Conservation (phyloP, 495 filamentous ascomycete species). For the Penicillium ochrochloron region DNA sequence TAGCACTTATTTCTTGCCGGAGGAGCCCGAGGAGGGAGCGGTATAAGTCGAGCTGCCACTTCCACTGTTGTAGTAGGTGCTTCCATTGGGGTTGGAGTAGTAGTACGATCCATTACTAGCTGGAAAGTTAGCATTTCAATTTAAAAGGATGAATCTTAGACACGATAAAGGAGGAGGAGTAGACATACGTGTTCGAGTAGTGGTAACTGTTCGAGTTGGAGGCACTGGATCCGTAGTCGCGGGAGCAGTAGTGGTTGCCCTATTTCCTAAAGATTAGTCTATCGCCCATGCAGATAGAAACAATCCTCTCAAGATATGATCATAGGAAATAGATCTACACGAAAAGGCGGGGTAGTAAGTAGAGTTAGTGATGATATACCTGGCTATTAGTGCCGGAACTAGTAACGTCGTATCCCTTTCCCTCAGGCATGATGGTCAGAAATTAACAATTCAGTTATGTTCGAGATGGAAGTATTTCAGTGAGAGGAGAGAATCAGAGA, state of each 20-base stretch:
- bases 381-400: slow-evolving; percentile 55
- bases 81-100: slow-evolving; percentile 56
- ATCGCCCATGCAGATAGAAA: background rate
- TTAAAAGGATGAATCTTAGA: too few species aligned
- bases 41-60: slow-evolving; percentile 21
- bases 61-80: slow-evolving; percentile 52
- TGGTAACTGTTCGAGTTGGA: slow-evolving; percentile 53
- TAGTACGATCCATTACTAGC: slow-evolving; percentile 55
- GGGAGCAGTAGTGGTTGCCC: slow-evolving; percentile 57
- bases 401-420: slow-evolving; percentile 42
- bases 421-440: slow-evolving; percentile 30
- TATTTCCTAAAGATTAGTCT: slow-evolving; percentile 15
- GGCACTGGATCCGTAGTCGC: slow-evolving; percentile 50
- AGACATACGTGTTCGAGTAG: slow-evolving; percentile 53
- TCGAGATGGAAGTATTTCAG: slow-evolving; percentile 2
- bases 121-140: slow-evolving; percentile 5
- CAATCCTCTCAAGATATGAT: background rate
- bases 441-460: background rate
- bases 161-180: too few species aligned
- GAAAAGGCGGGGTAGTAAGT: background rate
- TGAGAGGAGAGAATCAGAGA: background rate
- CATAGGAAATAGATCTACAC: background rate
- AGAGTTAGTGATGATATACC: slow-evolving; percentile 26
- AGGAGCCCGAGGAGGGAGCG: slow-evolving; percentile 11
- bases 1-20: slow-evolving; percentile 11